Conservation (phyloP, 352 stramenopile species). For the Pythium aphanidermatum region DNA sequence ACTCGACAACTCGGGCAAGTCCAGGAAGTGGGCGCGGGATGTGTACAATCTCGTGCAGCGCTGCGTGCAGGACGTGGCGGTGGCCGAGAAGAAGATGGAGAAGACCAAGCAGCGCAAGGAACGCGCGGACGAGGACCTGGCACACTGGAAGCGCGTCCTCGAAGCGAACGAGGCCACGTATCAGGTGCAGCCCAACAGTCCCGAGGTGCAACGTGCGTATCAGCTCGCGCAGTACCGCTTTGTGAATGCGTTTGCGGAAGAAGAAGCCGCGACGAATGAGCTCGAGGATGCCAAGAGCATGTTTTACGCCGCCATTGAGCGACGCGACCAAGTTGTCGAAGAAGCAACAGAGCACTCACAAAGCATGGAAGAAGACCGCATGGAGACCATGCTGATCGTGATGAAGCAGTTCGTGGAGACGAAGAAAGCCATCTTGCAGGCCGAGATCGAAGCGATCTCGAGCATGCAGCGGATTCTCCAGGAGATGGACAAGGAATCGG, state of each 20-base stretch:
- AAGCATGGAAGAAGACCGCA: conserved; percentile 74
- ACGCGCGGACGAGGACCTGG: conserved; percentile 56
- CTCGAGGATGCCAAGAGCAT: conserved; percentile 50
- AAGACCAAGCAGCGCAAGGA: conserved; percentile 55
- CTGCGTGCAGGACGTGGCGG: conserved; percentile 61
- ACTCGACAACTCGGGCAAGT: conserved; percentile 68
- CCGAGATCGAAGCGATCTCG: conserved; percentile 71
- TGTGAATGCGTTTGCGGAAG: conserved; percentile 54
- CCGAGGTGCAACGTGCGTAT: conserved; percentile 63
- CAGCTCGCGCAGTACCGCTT: conserved; percentile 59
- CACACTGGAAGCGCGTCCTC: conserved; percentile 70
- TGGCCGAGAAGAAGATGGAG: conserved; percentile 77
- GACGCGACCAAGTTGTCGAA: conserved; percentile 76
- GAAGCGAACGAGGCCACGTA: conserved; percentile 79
- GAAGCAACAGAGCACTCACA: conserved; percentile 72
- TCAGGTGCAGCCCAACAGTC: conserved; percentile 71
- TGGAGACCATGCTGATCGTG: conserved; percentile 82
- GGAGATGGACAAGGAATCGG: conserved; percentile 76
- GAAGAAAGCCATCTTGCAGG: conserved; percentile 73
- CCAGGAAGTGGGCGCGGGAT: conserved; percentile 67
- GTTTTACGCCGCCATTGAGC: conserved; percentile 61
- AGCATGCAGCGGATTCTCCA: conserved; percentile 58
- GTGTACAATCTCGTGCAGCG: conserved; percentile 78
- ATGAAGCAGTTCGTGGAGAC: conserved; percentile 84
- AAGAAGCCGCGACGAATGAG: conserved; percentile 46